Evolutionary conservation across 768 basidiomycete species (phyloP).

Genomic region (Suillus weaverae): DNA sequence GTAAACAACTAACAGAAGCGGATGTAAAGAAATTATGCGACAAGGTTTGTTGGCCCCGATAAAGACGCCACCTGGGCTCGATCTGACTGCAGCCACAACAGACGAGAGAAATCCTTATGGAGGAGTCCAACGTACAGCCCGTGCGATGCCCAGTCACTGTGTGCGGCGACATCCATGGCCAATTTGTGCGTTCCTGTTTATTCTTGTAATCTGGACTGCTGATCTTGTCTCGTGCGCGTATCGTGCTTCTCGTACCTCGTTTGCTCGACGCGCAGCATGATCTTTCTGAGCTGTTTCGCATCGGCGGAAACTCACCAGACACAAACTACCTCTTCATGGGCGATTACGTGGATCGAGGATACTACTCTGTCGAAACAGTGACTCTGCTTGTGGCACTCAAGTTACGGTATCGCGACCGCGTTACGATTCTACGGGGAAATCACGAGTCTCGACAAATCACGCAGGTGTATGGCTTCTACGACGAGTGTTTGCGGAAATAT

Average conservation of each 20-base stretch:
- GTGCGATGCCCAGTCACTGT: conserved; percentile 99
- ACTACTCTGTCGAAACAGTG: conserved; percentile 99
- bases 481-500: conserved; percentile 99
- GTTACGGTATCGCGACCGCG: conserved; percentile 95
- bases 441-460: conserved; percentile 99
- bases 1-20: conserved; percentile 92
- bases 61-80: conserved; percentile 12
- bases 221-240: conserved; percentile 22
- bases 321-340: conserved; percentile 99
- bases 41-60: conserved; percentile 66
- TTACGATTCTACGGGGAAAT: conserved; percentile 97
- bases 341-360: conserved; percentile 98
- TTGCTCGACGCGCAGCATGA: conserved; percentile 76
- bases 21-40: conserved; percentile 99
- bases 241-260: conserved; percentile 1
- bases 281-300: conserved; percentile 97
- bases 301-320: conserved; percentile 97
- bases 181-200: conserved; percentile 81
- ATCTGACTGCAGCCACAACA: conserved; percentile 35
- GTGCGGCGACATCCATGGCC: conserved; percentile 99
- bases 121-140: conserved; percentile 98
- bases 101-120: conserved; percentile 98
- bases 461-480: conserved; percentile 99
- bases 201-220: conserved; percentile 21
- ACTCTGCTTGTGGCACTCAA: conserved; percentile 96